Evolutionary conservation across 331 rosid species (phyloP).

Genomic region (Pyrus hybrid): DNA sequence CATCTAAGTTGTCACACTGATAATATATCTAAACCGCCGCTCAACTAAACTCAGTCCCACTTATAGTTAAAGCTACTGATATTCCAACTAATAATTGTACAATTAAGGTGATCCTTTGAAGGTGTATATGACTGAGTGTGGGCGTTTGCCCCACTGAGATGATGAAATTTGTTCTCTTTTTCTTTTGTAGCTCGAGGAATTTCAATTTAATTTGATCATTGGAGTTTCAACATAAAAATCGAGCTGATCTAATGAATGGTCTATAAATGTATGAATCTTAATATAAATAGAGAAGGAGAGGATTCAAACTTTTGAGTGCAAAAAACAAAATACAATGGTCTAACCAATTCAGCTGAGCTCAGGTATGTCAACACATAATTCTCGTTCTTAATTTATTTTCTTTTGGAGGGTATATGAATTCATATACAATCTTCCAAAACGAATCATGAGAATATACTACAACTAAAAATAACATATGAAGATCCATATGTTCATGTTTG

Average conservation of each 20-base stretch:
- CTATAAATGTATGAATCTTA: no score
- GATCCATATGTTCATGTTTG: no score
- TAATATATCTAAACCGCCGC: not conserved
- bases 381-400: no score
- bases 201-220: not conserved
- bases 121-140: not conserved
- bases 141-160: not conserved
- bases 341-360: no score
- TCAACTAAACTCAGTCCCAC: conserved; percentile 1
- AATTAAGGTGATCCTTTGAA: not conserved
- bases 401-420: not conserved
- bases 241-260: not conserved
- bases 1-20: not conserved
- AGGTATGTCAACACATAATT: no score
- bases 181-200: not conserved
- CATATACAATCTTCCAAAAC: not conserved
- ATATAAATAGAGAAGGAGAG: no score
- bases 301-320: no score
- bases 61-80: not conserved
- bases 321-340: no score
- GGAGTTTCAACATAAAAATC: not conserved
- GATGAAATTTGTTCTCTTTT: not conserved
- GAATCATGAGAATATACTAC: not conserved
- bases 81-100: not conserved
- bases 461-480: no score